Base-by-base conservation (phyloP, 2,329 filamentous ascomycete species). In the Aspergillus fischeri region DNA sequence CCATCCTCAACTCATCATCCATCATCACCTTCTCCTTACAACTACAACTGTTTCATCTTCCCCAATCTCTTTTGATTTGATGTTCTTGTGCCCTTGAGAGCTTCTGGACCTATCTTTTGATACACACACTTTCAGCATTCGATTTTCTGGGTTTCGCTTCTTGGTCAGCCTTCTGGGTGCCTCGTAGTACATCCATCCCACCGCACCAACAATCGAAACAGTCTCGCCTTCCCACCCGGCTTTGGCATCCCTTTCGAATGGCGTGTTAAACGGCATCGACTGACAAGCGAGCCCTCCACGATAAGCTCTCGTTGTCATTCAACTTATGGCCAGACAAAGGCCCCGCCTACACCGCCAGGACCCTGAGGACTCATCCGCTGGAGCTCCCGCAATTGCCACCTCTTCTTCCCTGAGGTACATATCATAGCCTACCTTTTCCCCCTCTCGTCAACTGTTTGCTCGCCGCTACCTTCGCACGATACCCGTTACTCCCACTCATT, bases 321-420 rank as follows among this genome's bases (percentile, higher is more conserved):
- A 71, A 77, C 75, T 73, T 77, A 78, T 78, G 76, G 76, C 75
- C 73, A 77, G 73, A 67, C 75, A 73, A 75, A 75, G 70, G 72
- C 71, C 73, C 69, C 72, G 70, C 70, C 65, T 67, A 72, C 71
- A 73, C 68, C 73, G 71, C 66, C 74, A 77, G 72, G 72, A 75
- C 72, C 70, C 70, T 65, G 72, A 77, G 70, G 72, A 74, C 69
- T 67, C 71, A 69, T 66, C 71, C 60, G 63, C 71, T 67, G 67
- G 68, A 66, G 57, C 64, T 63, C 59, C 65, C 57, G 57, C 67
- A 59, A 60, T 68, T 60, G 64, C 64, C 60, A 59, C 67, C 60
- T 58, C 60, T 57, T 61, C 70, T 63, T 66, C 70, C 55, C 60
- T 63, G 64, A 77, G 75, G 75, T 77, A 75, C 65, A 63, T 62